Evolutionary conservation across 805 yeast genomes (phyloP).

Genomic region (Suhomyces xylopsoci): DNA sequence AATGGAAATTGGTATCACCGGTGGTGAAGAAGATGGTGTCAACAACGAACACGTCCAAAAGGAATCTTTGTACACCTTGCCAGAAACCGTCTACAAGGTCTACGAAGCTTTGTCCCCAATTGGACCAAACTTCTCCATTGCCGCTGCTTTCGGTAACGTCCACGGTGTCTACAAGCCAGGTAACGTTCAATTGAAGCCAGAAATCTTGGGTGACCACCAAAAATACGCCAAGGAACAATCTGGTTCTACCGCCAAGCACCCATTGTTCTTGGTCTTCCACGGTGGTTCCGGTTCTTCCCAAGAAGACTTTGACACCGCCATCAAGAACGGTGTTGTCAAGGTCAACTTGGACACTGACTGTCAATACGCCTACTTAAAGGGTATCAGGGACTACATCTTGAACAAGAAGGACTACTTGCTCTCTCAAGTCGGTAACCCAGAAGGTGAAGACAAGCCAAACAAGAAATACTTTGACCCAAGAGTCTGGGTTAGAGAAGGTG

Average conservation of each 20-base stretch:
- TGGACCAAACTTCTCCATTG: constrained; percentile 97
- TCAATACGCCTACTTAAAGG: constrained; percentile 94
- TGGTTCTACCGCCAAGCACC: constrained; percentile 53
- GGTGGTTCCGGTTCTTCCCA: constrained; percentile 99
- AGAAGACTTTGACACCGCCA: constrained; percentile 87
- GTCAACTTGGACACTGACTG: constrained; percentile 99
- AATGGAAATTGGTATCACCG: constrained; percentile 99
- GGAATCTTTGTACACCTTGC: constrained; percentile 86
- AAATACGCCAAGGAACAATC: constrained; percentile 71
- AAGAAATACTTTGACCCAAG: constrained; percentile 99
- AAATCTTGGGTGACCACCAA: constrained; percentile 94
- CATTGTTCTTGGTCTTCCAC: constrained; percentile 98
- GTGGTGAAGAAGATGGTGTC: constrained; percentile 99
- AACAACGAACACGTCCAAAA: constrained; percentile 92
- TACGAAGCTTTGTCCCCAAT: constrained; percentile 86
- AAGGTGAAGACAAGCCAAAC: constrained; percentile 98
- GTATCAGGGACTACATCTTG: constrained; percentile 97
- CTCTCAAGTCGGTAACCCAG: constrained; percentile 97
- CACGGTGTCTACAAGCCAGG: constrained; percentile 99
- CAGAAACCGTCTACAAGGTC: constrained; percentile 92
- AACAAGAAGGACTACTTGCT: constrained; percentile 92
- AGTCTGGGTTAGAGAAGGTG: constrained; percentile 99
- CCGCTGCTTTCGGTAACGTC: constrained; percentile 99
- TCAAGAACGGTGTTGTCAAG: constrained; percentile 93
- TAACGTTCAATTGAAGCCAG: constrained; percentile 90